Percentiles rank a stretch among this genome's conserved stretches.
Conservation (phyloP, 1,139 yeast species). For the Lodderomyces jiufengensis region DNA sequence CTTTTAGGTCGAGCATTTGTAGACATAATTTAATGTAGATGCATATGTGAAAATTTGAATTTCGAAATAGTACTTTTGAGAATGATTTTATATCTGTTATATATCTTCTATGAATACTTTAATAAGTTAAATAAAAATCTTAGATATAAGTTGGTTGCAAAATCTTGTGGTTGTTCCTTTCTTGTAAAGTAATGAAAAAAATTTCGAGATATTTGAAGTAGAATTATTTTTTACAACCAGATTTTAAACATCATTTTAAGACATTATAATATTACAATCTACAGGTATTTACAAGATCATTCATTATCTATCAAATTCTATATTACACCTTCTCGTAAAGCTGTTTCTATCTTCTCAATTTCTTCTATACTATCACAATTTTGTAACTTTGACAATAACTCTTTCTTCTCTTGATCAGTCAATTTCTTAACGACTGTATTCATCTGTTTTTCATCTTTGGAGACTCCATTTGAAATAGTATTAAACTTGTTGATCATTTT, state of each 20-base stretch:
- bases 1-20: slow-evolving; percentile 35
- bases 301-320: no score
- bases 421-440: slow-evolving; percentile 32
- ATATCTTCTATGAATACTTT: no score
- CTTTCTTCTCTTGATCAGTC: slow-evolving; percentile 50
- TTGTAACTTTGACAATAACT: slow-evolving; percentile 51
- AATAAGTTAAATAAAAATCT: no score
- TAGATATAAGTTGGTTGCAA: no score
- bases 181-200: no score
- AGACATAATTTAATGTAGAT: no score
- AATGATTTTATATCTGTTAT: no score
- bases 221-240: no score
- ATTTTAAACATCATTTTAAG: not conserved
- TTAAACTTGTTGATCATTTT: not conserved
- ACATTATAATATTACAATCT: no score
- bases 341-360: slow-evolving; percentile 62
- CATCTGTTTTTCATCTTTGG: slow-evolving; percentile 11
- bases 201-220: no score
- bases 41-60: not conserved
- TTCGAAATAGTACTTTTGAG: not conserved
- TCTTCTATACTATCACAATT: slow-evolving; percentile 70
- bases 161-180: no score
- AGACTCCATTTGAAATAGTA: slow-evolving; percentile 12
- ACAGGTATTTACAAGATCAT: no score
- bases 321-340: slow-evolving; percentile 9